A percentile compares a stretch with the other conserved stretches of the same genome.
Evolutionary conservation across 169 alveolate species (phyloP).

Genomic region (Cryptosporidium baileyi): DNA sequence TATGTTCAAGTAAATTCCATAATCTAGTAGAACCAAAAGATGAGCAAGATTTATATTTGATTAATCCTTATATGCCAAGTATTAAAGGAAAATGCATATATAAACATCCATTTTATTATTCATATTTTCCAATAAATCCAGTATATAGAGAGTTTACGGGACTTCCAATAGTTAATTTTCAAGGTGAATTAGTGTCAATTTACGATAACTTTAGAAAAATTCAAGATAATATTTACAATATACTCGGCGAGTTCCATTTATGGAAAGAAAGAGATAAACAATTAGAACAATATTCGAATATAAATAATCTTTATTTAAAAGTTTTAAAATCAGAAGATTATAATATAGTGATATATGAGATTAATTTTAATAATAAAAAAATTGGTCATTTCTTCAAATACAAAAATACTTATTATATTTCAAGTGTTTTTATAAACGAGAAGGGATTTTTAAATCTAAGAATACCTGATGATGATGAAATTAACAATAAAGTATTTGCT

Average conservation of each 20-base stretch:
- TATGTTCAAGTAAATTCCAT: conserved; percentile 7
- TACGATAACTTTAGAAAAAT: conserved; percentile 29
- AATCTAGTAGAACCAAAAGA: conserved; percentile 11
- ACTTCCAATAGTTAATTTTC: conserved; percentile 19
- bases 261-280: neutral
- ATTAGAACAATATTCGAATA: neutral
- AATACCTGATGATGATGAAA: neutral
- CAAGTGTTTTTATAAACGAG: conserved; percentile 1
- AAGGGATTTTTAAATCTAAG: neutral
- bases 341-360: neutral
- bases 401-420: neutral
- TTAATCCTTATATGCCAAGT: conserved; percentile 45
- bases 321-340: neutral
- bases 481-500: neutral
- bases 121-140: conserved; percentile 32
- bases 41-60: conserved; percentile 16
- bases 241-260: conserved; percentile 5
- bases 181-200: conserved; percentile 36
- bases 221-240: neutral
- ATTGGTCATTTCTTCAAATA: conserved; percentile 25
- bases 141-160: conserved; percentile 46
- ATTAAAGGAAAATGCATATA: conserved; percentile 43
- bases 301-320: neutral
- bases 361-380: neutral
- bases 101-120: conserved; percentile 18